Evolutionary conservation across 2,329 filamentous ascomycete species (phyloP), one percentile per base, ranked within the genome.

Genomic region (Neurospora crassa): DNA sequence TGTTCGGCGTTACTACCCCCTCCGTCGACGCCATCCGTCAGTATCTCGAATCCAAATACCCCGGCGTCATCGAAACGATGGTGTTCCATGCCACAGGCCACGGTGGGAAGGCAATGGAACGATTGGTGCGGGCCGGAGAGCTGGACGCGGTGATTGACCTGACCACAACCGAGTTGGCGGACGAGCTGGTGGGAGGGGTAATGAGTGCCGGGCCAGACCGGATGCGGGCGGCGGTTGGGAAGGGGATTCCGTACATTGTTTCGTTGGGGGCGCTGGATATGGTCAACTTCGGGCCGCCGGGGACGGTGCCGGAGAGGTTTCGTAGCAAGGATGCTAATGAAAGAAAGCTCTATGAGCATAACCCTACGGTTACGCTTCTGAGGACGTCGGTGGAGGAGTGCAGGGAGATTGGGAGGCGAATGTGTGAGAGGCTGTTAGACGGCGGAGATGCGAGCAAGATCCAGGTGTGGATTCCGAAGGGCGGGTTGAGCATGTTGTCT

Each of bases 1-100:
- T 92, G 90, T 92, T 92, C 76, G 90, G 91, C 2, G 90, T 92
- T 7, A 93, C 91, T 0, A 92, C 90, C 0, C 89, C 90, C 0
- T 87, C 86, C 12, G 90, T 89, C 0, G 86, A 89, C 67, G 79
- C 78, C 1, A 85, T 90, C 1, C 83, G 88, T 0, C 75, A 78
- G 1, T 79, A 85, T 67, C 81, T 92, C 0, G 82, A 87, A 69
- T 72, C 78, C 1, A 78, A 80, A 2, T 79, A 83, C 70, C 77
- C 77, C 2, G 43, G 1, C 2, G 53, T 63, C 29, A 83, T 87
- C 68, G 90, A 92, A 74, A 83, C 86, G 2, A 90, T 88, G 74
- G 83, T 92, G 2, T 92, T 92, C 76, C 90, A 92, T 75, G 90
- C 90, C 2, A 92, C 90, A 0, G 90, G 90, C 0, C 84, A 89